Evolutionary conservation across 805 yeast genomes (phyloP).

Genomic region (Yamadazyma laniorum): DNA sequence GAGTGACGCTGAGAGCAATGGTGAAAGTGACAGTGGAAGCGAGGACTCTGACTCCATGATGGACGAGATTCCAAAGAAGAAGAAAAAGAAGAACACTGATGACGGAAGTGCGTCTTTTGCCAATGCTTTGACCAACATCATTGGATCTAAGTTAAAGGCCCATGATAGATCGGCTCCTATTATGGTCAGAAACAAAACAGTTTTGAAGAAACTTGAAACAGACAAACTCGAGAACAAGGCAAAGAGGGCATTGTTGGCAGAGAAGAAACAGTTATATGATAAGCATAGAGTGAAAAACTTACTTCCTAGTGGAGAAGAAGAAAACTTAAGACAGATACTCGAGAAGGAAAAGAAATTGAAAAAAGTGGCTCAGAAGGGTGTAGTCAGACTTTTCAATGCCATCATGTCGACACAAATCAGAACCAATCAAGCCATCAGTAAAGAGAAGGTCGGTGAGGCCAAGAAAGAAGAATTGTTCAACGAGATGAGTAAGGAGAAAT

Average conservation of each 20-base stretch:
- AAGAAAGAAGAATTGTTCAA: slow-evolving; percentile 62
- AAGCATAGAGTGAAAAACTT: slow-evolving; percentile 66
- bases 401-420: slow-evolving; percentile 72
- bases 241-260: slow-evolving; percentile 62
- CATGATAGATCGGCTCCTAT: slow-evolving; percentile 89
- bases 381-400: slow-evolving; percentile 79
- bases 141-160: slow-evolving; percentile 83
- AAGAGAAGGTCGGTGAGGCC: slow-evolving; percentile 43
- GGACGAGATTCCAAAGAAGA: slow-evolving; percentile 44
- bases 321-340: slow-evolving; percentile 53
- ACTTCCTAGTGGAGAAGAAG: slow-evolving; percentile 60
- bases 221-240: slow-evolving; percentile 86
- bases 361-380: slow-evolving; percentile 87
- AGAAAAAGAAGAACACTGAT: slow-evolving; percentile 54
- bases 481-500: slow-evolving; percentile 85
- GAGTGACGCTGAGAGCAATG: slow-evolving; percentile 8
- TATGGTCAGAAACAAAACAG: slow-evolving; percentile 75
- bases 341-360: slow-evolving; percentile 69
- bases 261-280: slow-evolving; percentile 66
- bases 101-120: slow-evolving; percentile 81
- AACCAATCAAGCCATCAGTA: slow-evolving; percentile 50
- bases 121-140: slow-evolving; percentile 76
- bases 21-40: slow-evolving; percentile 1
- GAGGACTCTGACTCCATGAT: slow-evolving; percentile 18
- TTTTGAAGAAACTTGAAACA: slow-evolving; percentile 69